Evolutionary conservation across 768 basidiomycete genomes (phyloP).

Genomic region (Phanerodontia chrysosporium): DNA sequence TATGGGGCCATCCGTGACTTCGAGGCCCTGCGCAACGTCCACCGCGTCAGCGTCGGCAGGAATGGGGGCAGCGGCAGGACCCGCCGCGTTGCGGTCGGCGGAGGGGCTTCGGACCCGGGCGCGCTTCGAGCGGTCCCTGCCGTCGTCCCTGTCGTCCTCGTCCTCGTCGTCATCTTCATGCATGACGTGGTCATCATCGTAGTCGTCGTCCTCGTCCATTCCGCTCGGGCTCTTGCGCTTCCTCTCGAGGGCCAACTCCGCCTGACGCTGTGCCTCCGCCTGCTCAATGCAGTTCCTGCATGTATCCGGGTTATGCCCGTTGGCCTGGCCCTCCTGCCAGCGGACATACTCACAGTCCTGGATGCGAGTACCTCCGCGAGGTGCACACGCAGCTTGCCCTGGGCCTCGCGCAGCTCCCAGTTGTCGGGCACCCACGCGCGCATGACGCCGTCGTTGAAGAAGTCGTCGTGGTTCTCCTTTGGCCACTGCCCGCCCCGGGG

Average conservation of each 20-base stretch:
- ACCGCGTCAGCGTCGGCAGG: not conserved
- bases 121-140: not conserved
- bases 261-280: not conserved
- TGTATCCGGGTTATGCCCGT: slow-evolving; percentile 38
- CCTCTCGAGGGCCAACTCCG: not conserved
- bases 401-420: slow-evolving; percentile 1
- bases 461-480: not conserved
- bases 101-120: not conserved
- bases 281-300: slow-evolving; percentile 22
- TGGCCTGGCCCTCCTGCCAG: slow-evolving; percentile 33
- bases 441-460: slow-evolving; percentile 32
- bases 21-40: not conserved
- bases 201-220: not conserved
- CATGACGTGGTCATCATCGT: too few relatives aligned
- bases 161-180: not conserved
- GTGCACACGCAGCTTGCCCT: slow-evolving; percentile 2
- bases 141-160: not conserved
- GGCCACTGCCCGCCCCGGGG: slow-evolving; percentile 18
- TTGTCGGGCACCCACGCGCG: slow-evolving; percentile 37
- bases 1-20: not conserved
- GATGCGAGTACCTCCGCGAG: not conserved
- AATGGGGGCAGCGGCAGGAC: not conserved
- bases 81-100: not conserved
- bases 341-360: slow-evolving; percentile 32
- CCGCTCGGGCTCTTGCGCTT: not conserved